phyloP scores from a whole-genome alignment of 176 grass and related monocot species.

The Hyparrhenia diplandra region DNA sequence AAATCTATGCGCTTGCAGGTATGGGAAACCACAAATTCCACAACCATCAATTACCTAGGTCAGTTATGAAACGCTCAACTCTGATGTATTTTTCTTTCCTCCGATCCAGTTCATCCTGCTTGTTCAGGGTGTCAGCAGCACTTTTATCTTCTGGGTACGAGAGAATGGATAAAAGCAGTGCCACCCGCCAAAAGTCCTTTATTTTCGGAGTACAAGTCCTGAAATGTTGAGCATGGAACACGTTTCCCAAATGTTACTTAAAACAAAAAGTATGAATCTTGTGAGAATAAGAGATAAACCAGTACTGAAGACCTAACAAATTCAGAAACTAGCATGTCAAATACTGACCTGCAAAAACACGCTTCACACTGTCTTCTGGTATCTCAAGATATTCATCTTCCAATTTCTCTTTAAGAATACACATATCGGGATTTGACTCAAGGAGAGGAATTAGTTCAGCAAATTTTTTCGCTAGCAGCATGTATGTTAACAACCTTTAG shows the following conservation, averaged over 20 bases:
- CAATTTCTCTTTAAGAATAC: slow-evolving; percentile 55
- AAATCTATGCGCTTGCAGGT: not conserved
- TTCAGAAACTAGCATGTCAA: not conserved
- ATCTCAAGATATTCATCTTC: slow-evolving; percentile 85
- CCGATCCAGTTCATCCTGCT: slow-evolving; percentile 38
- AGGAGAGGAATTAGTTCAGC: slow-evolving; percentile 54
- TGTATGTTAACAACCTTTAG: slow-evolving; percentile 70
- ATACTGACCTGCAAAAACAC: slow-evolving; percentile 79
- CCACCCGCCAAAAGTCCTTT: slow-evolving; percentile 82
- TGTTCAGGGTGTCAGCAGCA: slow-evolving; percentile 16
- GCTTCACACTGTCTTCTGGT: slow-evolving; percentile 47
- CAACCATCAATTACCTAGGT: slow-evolving; percentile 42
- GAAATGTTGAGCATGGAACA: slow-evolving; percentile 7
- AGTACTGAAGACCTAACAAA: not conserved
- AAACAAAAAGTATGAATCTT: not conserved
- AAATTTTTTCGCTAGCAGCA: slow-evolving; percentile 71
- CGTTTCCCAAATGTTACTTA: not conserved
- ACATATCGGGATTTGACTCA: slow-evolving; percentile 48
- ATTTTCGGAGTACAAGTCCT: slow-evolving; percentile 90
- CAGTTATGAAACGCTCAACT: slow-evolving; percentile 46
- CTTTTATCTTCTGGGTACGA: slow-evolving; percentile 30
- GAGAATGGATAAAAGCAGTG: slow-evolving; percentile 56
- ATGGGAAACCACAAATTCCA: not conserved
- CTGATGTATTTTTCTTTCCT: slow-evolving; percentile 52
- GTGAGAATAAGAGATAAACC: not conserved